A percentile compares a stretch with the other conserved stretches of the same genome.
Conservation (phyloP, 495 filamentous ascomycete species). For the Barbatosphaeria neglecta region DNA sequence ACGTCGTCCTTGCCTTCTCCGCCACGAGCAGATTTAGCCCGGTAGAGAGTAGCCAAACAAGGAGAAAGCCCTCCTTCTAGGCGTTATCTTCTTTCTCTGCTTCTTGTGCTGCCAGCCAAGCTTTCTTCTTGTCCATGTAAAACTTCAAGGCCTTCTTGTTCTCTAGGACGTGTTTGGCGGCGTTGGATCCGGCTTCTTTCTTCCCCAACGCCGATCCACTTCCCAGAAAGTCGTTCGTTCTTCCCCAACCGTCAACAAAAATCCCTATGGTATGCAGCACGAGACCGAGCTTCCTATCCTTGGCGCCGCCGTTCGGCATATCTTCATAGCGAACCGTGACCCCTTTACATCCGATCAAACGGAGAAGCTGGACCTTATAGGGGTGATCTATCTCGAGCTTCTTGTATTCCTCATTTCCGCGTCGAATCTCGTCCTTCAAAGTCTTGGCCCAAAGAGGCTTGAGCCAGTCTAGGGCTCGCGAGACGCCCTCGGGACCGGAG, state of each 20-base stretch:
- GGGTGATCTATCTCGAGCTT: slow-evolving; percentile 14
- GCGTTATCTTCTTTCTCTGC: slow-evolving; percentile 1
- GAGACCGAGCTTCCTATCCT: slow-evolving; percentile 45
- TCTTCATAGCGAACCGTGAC: slow-evolving; percentile 57
- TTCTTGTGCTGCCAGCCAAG: slow-evolving; percentile 13
- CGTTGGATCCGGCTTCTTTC: slow-evolving; percentile 59
- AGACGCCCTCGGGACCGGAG: slow-evolving; percentile 50
- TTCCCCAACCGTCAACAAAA: slow-evolving; percentile 64
- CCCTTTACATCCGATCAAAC: slow-evolving; percentile 43
- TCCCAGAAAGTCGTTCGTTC: slow-evolving; percentile 52
- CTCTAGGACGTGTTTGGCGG: slow-evolving; percentile 53
- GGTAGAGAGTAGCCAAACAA: no score
- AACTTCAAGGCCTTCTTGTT: slow-evolving; percentile 47
- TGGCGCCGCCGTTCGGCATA: slow-evolving; percentile 37
- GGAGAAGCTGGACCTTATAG: slow-evolving; percentile 41
- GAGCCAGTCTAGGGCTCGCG: slow-evolving; percentile 54
- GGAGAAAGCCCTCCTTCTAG: neutral
- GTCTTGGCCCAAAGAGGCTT: slow-evolving; percentile 50
- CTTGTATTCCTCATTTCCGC: slow-evolving; percentile 17
- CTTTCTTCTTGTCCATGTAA: slow-evolving; percentile 40
- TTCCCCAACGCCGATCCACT: slow-evolving; percentile 58
- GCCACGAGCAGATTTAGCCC: no score
- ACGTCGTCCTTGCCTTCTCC: no score
- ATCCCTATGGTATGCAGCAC: slow-evolving; percentile 55
- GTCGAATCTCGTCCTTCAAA: slow-evolving; percentile 30